Percentiles rank a stretch among this genome's conserved stretches.
Conservation (phyloP, 805 yeast species). For the Pichia phayaonensis region DNA sequence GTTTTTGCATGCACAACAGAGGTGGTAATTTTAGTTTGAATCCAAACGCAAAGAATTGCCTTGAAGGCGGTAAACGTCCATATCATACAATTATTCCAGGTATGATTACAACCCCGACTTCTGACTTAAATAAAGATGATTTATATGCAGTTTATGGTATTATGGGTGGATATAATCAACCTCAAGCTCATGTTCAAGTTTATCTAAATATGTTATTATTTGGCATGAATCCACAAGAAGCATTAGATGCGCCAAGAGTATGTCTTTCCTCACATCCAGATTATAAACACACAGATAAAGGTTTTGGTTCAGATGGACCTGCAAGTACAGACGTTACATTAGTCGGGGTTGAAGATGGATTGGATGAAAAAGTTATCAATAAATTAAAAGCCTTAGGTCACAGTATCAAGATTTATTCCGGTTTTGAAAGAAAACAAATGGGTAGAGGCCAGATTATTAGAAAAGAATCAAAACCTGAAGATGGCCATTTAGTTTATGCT, state of each 20-base stretch:
- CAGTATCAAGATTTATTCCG: slow-evolving; percentile 36
- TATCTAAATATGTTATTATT: slow-evolving; percentile 57
- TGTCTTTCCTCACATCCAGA: slow-evolving; percentile 50
- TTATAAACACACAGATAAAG: slow-evolving; percentile 36
- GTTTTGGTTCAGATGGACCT: slow-evolving; percentile 60
- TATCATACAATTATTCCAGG: slow-evolving; percentile 84
- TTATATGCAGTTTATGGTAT: slow-evolving; percentile 60
- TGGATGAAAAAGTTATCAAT: slow-evolving; percentile 37
- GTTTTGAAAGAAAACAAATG: slow-evolving; percentile 30
- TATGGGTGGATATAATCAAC: slow-evolving; percentile 86
- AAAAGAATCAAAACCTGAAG: slow-evolving; percentile 28
- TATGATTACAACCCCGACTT: slow-evolving; percentile 47
- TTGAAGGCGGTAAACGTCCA: slow-evolving; percentile 65
- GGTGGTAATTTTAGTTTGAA: slow-evolving; percentile 67
- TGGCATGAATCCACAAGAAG: slow-evolving; percentile 62
- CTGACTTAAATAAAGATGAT: slow-evolving; percentile 24
- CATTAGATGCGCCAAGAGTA: slow-evolving; percentile 69
- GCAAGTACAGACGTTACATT: slow-evolving; percentile 50
- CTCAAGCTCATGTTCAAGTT: slow-evolving; percentile 78
- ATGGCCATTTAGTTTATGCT: slow-evolving; percentile 38
- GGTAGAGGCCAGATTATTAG: slow-evolving; percentile 73
- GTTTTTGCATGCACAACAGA: slow-evolving; percentile 68
- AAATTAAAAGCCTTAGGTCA: slow-evolving; percentile 52
- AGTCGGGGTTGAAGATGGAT: slow-evolving; percentile 61
- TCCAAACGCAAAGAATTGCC: slow-evolving; percentile 47